Conservation (phyloP, 345 rosid genomes). For the Excoecaria agallocha region DNA sequence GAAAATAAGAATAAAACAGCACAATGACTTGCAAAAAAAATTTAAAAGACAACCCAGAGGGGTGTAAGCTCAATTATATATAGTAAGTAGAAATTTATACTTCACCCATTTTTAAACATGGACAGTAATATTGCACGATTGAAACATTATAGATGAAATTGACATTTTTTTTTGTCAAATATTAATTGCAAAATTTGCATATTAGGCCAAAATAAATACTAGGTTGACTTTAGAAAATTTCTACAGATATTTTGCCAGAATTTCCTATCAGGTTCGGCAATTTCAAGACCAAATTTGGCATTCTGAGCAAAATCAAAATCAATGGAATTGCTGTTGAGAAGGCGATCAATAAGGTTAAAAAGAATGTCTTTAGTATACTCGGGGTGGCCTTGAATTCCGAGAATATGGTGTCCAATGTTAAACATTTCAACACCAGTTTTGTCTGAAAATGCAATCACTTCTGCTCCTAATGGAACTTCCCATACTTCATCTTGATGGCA, state of each 20-base stretch:
- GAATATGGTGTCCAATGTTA: conserved; percentile 50
- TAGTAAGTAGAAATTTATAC: too few relatives aligned
- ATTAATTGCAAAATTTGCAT: too few relatives aligned
- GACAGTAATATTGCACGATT: too few relatives aligned
- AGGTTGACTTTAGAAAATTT: conserved; percentile 47
- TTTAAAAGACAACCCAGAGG: too few relatives aligned
- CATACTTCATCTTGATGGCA: conserved; percentile 86
- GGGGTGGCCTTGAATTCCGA: conserved; percentile 95
- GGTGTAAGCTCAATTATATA: too few relatives aligned
- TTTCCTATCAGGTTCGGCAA: conserved; percentile 54
- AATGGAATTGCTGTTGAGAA: conserved; percentile 47
- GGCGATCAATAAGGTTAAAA: conserved; percentile 67
- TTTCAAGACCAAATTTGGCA: conserved; percentile 44
- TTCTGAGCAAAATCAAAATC: conserved; percentile 45
- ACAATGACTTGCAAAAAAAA: too few relatives aligned
- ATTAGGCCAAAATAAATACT: too few relatives aligned
- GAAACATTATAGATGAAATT: too few relatives aligned
- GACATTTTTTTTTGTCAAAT: too few relatives aligned
- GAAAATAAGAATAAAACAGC: too few relatives aligned
- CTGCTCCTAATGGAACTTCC: conserved; percentile 65
- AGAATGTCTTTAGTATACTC: conserved; percentile 86
- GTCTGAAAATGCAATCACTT: conserved; percentile 70
- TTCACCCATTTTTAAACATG: too few relatives aligned
- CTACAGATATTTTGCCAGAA: conserved; percentile 60
- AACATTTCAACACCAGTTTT: conserved; percentile 82